Conservation (phyloP, 1,284 basidiomycete species). For the Cystobasidium slooffiae region DNA sequence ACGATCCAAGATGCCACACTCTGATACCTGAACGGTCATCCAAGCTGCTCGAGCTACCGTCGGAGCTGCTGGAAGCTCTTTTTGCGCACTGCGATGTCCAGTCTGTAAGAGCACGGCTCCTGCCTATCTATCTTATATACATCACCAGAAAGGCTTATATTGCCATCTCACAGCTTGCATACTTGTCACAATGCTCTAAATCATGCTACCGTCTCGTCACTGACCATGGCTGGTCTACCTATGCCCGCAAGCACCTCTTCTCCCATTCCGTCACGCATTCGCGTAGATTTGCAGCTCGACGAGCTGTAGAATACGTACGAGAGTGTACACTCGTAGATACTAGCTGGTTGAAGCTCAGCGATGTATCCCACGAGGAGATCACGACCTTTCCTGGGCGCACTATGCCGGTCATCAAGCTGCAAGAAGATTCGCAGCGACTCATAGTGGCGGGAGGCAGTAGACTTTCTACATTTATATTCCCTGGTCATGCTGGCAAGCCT, state of each 20-base stretch:
- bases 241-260: slow-evolving; percentile 25
- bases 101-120: slow-evolving; percentile 7
- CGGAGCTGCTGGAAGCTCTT: slow-evolving; percentile 32
- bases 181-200: slow-evolving; percentile 29
- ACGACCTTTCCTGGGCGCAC: slow-evolving; percentile 17
- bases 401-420: slow-evolving; percentile 31
- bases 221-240: slow-evolving; percentile 28
- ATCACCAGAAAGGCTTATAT: not conserved
- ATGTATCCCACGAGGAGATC: slow-evolving; percentile 32
- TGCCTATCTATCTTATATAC: not conserved
- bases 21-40: not conserved
- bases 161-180: slow-evolving; percentile 12
- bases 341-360: slow-evolving; percentile 19
- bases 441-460: slow-evolving; percentile 31
- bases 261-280: slow-evolving; percentile 16
- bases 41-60: slow-evolving; percentile 9
- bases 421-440: slow-evolving; percentile 26
- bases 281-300: not conserved
- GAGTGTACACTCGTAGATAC: slow-evolving; percentile 20
- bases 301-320: slow-evolving; percentile 6
- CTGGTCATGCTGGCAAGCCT: slow-evolving; percentile 11
- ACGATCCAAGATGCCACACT: not conserved
- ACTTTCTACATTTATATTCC: slow-evolving; percentile 26
- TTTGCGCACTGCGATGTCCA: slow-evolving; percentile 32
- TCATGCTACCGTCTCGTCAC: not conserved